Base-by-base conservation (phyloP, 139 green algal genomes). In the Chlamydomonas sphaeroides region DNA sequence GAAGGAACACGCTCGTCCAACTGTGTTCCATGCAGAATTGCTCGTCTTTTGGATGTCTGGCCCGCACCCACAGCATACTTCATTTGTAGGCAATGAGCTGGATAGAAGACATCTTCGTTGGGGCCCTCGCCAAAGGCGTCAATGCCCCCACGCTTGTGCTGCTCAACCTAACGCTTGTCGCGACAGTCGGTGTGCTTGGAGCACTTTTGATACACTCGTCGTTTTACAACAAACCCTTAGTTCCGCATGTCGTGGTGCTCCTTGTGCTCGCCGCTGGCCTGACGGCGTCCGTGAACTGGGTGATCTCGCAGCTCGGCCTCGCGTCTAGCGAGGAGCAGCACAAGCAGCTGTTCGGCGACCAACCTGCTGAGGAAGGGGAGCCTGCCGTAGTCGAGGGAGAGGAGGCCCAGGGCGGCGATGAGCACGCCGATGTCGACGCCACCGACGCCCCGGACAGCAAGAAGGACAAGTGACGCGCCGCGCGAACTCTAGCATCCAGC, bases 181-280 rank as follows among this genome's bases (percentile, higher is more conserved):
- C 77, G 26, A 71, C 71, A 32, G 42, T 85, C 1, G 32, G 53
- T 15, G 66, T 70, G 0, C 63, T 88, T 1, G 1, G 79, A 6
- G 49, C 71, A 2, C 84, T 88, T 10, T 56, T 88, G 20, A 35
- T 28, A 14, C 42, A 77, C 28, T 85, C 78, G 63, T 63, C 83
- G 42, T 57, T 53, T 23, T 30, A 6, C 10, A 77, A 86, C 17
- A 72, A 79, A 11, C 57, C 2, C 26, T 72, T 89, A 0, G 67
- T 57, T 8, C 85, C 85, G 2, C 85, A 89, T 73, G 85, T 89
- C 28, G 36, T 68, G 7, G 79, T 86, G 0, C 35, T 89, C 51
- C 79, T 86, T 0, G 3, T 84, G 5, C 65, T 89, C 38, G 85
- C 85, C 0, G 45, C 71, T n/a, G 78, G 78, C 1, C 35, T 89